Conservation (phyloP, 176 grass and related monocot species). For the Poa annua region DNA sequence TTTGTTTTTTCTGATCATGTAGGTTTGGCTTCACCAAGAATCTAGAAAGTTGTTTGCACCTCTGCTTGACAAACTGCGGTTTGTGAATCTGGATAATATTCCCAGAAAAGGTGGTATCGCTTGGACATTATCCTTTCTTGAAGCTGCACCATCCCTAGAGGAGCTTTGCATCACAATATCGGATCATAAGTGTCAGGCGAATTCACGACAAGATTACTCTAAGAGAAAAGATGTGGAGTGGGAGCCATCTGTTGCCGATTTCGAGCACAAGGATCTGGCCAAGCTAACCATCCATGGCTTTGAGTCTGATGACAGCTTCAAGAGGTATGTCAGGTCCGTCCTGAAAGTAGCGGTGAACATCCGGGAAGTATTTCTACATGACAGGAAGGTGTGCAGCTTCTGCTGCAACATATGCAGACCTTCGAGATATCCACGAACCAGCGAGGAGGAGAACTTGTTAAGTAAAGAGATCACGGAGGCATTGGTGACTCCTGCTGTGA, state of each 20-base stretch:
- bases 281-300: not conserved
- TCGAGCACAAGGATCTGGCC: not conserved
- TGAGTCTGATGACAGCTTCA: not conserved
- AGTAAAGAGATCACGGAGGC: not conserved
- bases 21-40: slow-evolving; percentile 1
- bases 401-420: not conserved
- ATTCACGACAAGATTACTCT: not conserved
- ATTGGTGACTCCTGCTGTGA: not conserved
- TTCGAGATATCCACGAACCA: not conserved
- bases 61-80: not conserved
- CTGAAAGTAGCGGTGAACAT: not conserved
- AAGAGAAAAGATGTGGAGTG: not conserved
- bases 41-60: not conserved
- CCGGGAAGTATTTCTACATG: not conserved
- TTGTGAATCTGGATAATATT: not conserved
- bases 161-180: not conserved
- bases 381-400: not conserved
- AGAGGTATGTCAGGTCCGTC: not conserved
- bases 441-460: not conserved
- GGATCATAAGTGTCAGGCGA: not conserved
- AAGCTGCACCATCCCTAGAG: not conserved
- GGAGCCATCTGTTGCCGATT: not conserved
- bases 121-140: not conserved
- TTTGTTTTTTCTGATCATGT: not conserved
- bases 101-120: not conserved